Conservation (phyloP, 805 yeast genomes). For the Torulaspora quercuum region DNA sequence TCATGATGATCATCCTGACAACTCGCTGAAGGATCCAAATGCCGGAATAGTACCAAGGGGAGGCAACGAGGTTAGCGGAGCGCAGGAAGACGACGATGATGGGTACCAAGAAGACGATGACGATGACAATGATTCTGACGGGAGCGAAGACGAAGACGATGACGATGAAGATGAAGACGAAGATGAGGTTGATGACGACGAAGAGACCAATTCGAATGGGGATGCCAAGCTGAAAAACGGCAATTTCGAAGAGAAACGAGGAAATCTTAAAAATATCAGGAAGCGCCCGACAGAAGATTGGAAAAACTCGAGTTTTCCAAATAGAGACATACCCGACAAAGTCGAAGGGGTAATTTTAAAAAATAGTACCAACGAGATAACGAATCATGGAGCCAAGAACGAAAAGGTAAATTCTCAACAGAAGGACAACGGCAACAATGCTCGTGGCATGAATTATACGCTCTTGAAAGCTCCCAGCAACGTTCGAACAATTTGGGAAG, state of each 20-base stretch:
- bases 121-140: conserved; percentile 16
- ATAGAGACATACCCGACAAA: not conserved
- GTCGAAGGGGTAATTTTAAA: conserved; percentile 8
- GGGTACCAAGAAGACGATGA: conserved; percentile 24
- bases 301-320: not conserved
- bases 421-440: not conserved
- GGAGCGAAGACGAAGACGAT: conserved; percentile 19
- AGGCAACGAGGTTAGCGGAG: conserved; percentile 16
- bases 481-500: conserved; percentile 39
- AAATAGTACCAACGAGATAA: conserved; percentile 1
- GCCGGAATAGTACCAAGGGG: too few relatives aligned
- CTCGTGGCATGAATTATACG: conserved; percentile 26
- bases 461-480: conserved; percentile 36
- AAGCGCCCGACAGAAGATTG: not conserved
- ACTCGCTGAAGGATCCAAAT: too few relatives aligned
- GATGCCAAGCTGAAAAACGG: not conserved
- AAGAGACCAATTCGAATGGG: not conserved
- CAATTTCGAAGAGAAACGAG: conserved; percentile 1
- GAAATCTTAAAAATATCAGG: too few relatives aligned
- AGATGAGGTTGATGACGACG: conserved; percentile 13
- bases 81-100: conserved; percentile 24
- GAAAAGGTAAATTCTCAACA: not conserved
- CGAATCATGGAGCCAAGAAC: too few relatives aligned
- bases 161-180: conserved; percentile 21
- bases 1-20: too few relatives aligned